These are phyloP conservation scores for Fusarium zealandicum DNA, from an alignment of 2,329 filamentous ascomycete genomes.

Conservation along the genomic window DNA sequence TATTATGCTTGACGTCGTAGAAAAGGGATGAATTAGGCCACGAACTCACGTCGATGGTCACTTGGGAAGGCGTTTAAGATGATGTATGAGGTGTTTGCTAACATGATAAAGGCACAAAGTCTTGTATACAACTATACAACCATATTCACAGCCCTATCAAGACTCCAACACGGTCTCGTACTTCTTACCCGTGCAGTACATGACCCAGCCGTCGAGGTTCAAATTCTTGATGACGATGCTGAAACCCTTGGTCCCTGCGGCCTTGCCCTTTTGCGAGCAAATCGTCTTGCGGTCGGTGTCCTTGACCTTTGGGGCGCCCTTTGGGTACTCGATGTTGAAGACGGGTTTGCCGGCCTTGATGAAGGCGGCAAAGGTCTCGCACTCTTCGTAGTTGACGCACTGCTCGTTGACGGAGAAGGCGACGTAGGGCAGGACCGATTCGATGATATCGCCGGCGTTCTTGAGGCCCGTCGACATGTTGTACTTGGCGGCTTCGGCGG, in stretches of 20 bases:
- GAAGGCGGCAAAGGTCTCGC: constrained; percentile 64
- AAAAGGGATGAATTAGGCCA: too few species aligned
- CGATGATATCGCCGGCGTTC: constrained; percentile 69
- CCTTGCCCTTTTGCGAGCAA: constrained; percentile 52
- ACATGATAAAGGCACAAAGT: too few species aligned
- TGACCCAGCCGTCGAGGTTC: constrained; percentile 68
- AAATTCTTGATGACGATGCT: constrained; percentile 72
- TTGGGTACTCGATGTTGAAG: constrained; percentile 76
- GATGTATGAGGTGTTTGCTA: too few species aligned
- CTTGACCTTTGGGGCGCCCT: constrained; percentile 52
- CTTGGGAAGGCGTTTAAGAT: too few species aligned
- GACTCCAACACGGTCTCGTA: constrained; percentile 38
- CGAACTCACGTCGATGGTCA: too few species aligned
- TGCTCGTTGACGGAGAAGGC: constrained; percentile 76
- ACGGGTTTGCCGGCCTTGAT: constrained; percentile 69
- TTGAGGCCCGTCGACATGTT: constrained; percentile 72
- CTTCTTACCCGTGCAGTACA: constrained; percentile 57
- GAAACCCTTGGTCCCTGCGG: constrained; percentile 57
- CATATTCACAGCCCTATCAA: not conserved
- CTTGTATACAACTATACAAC: not conserved
- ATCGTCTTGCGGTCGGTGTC: constrained; percentile 46
- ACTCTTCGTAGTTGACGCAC: constrained; percentile 68
- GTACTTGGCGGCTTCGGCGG: constrained; percentile 57
- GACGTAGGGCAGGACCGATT: constrained; percentile 54
- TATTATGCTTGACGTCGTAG: too few species aligned